Conservation (phyloP, 1,139 yeast species). For the Meyerozyma elateridarum region DNA sequence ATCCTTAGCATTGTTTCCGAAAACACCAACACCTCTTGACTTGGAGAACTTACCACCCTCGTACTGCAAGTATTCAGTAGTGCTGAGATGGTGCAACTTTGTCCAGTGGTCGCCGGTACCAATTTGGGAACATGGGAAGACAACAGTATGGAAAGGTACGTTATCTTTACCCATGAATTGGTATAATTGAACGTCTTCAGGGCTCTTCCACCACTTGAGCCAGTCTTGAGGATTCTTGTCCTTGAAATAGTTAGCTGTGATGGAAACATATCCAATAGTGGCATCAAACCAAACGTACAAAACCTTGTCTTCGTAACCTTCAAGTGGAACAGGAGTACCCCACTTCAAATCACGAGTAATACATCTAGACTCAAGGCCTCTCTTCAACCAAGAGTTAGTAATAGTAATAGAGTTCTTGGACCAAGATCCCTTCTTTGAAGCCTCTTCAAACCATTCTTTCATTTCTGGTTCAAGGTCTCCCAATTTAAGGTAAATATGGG, state of each 20-base stretch:
- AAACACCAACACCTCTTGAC: slow-evolving; percentile 94
- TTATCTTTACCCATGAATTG: slow-evolving; percentile 99
- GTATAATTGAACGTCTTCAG: slow-evolving; percentile 75
- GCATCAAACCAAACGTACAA: slow-evolving; percentile 99
- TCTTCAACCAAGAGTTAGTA: slow-evolving; percentile 89
- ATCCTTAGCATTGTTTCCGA: slow-evolving; percentile 95
- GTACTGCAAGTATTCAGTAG: slow-evolving; percentile 94
- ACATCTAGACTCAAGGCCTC: slow-evolving; percentile 91
- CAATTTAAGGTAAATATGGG: slow-evolving; percentile 78
- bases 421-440: slow-evolving; percentile 78
- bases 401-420: slow-evolving; percentile 84
- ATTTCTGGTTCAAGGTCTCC: slow-evolving; percentile 78
- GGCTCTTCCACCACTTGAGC: slow-evolving; percentile 85
- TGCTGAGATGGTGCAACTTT: slow-evolving; percentile 80
- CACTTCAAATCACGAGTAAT: slow-evolving; percentile 94
- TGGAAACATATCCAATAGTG: slow-evolving; percentile 91
- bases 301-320: slow-evolving; percentile 79
- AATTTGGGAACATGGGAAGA: slow-evolving; percentile 87
- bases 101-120: slow-evolving; percentile 93
- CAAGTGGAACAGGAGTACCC: slow-evolving; percentile 97
- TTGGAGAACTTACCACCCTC: slow-evolving; percentile 98
- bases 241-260: slow-evolving; percentile 88
- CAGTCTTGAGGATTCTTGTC: slow-evolving; percentile 50
- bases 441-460: slow-evolving; percentile 64
- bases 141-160: slow-evolving; percentile 97